Evolutionary conservation across 2,329 filamentous ascomycete species (phyloP), one percentile per base, ranked within the genome.

Genomic region (Pezicula rhizophila): DNA sequence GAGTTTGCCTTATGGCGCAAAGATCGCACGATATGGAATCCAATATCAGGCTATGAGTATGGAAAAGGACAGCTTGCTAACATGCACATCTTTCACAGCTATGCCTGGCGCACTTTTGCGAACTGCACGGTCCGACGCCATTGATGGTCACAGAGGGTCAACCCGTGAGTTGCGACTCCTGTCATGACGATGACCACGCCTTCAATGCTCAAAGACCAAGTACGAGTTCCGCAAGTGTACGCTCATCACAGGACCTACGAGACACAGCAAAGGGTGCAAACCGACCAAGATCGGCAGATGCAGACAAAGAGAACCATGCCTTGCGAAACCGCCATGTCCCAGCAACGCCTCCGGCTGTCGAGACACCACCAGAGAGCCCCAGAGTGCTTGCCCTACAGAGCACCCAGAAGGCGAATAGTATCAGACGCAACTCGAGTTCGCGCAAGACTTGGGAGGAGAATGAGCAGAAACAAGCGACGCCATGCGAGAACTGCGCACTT

Each of bases 21-120:
- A n/a, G 28, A 49, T 35, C 25, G 47, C 47, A 33, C 47, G 41
- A 45, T 26, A 45, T 26, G 31, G 35, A 20, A 25, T 14, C 28
- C 25, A n/a, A 12, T 25, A 14, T 17, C 12, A 26, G 42, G 18
- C 39, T 42, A 46, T 45, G 23, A 23, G 23, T 23, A 23, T 44
- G 25, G 18, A 35, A 35, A 34, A 25, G 42, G 41, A 60, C 48
- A 20, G 15, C 25, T 40, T 44, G 33, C 40, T 33, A 17, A 20
- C 31, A 14, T 48, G 39, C 48, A 18, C 50, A 12, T 47, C 26
- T 45, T 42, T 39, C 46, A 43, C 76, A 85, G 82, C 70, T 85
- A 63, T 84, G 80, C 64, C 74, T 86, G 59, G 82, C 82, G 60
- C 82, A 85, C 65, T 85, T 85, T 63, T 86, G 82, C 73, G 82